Evolutionary conservation across 2,329 filamentous ascomycete species (phyloP).

Genomic region (Fusarium albidum): DNA sequence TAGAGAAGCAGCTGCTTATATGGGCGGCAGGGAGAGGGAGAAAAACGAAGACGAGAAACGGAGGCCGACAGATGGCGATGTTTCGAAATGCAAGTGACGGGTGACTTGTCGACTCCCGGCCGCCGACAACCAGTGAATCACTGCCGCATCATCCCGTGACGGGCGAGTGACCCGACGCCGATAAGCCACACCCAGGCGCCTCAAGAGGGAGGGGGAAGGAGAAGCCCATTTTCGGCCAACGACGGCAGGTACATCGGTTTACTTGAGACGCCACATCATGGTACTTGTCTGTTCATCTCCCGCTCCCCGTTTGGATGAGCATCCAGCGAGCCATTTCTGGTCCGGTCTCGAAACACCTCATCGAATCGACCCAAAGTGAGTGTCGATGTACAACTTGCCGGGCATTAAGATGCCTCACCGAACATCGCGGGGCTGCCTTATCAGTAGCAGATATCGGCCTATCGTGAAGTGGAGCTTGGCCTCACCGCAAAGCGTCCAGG

Average conservation of each 20-base stretch:
- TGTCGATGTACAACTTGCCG: constrained; percentile 6
- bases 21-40: constrained; percentile 1
- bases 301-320: neutral
- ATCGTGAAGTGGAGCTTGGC: constrained; percentile 7
- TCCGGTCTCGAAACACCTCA: constrained; percentile 5
- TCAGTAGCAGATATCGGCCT: constrained; percentile 33
- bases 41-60: constrained; percentile 7
- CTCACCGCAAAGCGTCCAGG: constrained; percentile 24
- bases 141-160: constrained; percentile 44
- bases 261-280: constrained; percentile 9
- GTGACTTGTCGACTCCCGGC: constrained; percentile 36
- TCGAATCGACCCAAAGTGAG: constrained; percentile 1
- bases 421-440: constrained; percentile 32
- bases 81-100: constrained; percentile 35
- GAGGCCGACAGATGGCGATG: constrained; percentile 24
- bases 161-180: constrained; percentile 36
- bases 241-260: constrained; percentile 24
- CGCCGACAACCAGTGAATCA: constrained; percentile 40
- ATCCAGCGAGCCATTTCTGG: neutral
- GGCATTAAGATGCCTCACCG: constrained; percentile 15
- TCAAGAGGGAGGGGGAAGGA: neutral
- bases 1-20: constrained; percentile 1
- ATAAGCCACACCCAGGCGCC: constrained; percentile 39
- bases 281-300: constrained; percentile 18
- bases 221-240: neutral